Percentiles rank a stretch among this genome's conserved stretches.
phyloP scores from a whole-genome alignment of 345 rosid genomes.

The Dipteronia sinensis region DNA sequence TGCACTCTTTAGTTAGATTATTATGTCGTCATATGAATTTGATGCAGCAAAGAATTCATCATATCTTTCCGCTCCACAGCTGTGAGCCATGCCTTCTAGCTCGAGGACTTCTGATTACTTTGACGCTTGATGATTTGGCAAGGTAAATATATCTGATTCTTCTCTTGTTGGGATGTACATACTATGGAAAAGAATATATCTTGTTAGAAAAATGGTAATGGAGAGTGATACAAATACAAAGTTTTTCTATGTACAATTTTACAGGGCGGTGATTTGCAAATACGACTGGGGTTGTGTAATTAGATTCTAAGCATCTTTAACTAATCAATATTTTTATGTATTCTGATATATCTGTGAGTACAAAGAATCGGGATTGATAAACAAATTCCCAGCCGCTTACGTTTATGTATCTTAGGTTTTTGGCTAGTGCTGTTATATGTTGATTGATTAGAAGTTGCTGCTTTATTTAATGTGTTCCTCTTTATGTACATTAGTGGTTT shows the following conservation, averaged over 20 bases:
- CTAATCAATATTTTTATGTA: slow-evolving; percentile 1
- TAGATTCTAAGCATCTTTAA: background rate
- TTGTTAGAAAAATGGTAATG: background rate
- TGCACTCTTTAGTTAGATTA: background rate
- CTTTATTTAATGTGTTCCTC: background rate
- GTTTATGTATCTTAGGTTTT: background rate
- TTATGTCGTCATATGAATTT: background rate
- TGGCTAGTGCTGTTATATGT: background rate
- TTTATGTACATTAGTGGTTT: background rate
- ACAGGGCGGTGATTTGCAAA: background rate
- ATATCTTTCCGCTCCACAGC: background rate
- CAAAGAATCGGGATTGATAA: too few species aligned
- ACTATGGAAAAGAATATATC: background rate
- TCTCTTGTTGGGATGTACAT: background rate
- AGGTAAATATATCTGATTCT: slow-evolving; percentile 10
- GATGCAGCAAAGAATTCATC: background rate
- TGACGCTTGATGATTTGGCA: background rate
- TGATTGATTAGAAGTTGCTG: background rate
- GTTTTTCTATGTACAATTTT: background rate
- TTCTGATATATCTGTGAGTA: background rate
- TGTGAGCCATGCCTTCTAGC: background rate
- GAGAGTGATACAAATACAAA: background rate
- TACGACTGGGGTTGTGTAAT: background rate
- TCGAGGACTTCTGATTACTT: background rate
- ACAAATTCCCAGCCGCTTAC: background rate